Evolutionary conservation across 106 monocot genomes (phyloP).

Genomic region (Gastrodia elata): DNA sequence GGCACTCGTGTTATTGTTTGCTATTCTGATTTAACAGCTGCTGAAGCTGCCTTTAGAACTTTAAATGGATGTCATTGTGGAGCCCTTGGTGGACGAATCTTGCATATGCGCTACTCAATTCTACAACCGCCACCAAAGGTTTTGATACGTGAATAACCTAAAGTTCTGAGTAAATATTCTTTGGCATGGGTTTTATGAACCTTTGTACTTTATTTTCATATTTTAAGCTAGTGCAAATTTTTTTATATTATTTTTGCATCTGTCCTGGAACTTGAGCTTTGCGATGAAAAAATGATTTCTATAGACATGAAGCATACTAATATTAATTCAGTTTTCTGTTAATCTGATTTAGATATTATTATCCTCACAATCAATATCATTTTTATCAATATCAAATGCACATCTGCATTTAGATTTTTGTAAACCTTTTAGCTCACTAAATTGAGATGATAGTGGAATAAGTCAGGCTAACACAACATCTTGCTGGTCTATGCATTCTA

Average conservation of each 20-base stretch:
- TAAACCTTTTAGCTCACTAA: too few relatives aligned
- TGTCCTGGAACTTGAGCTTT: neutral
- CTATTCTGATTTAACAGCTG: slow-evolving; percentile 39
- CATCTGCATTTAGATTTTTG: neutral
- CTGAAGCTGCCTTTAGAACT: slow-evolving; percentile 44
- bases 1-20: slow-evolving; percentile 74
- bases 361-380: neutral
- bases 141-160: slow-evolving; percentile 4
- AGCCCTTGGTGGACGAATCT: slow-evolving; percentile 44
- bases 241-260: neutral
- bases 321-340: neutral
- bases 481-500: too few relatives aligned
- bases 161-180: neutral
- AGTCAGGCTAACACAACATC: neutral
- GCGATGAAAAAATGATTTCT: neutral
- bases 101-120: slow-evolving; percentile 74
- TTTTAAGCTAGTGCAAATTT: neutral
- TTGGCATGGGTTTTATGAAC: neutral
- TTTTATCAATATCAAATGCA: neutral
- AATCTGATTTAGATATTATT: neutral
- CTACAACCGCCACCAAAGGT: slow-evolving; percentile 30
- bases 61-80: slow-evolving; percentile 46
- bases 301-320: neutral
- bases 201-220: neutral
- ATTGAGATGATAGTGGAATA: neutral